A percentile compares a stretch with the other conserved stretches of the same genome.
Conservation (phyloP, 1,284 basidiomycete genomes). For the Pisolithus thermaeus region DNA sequence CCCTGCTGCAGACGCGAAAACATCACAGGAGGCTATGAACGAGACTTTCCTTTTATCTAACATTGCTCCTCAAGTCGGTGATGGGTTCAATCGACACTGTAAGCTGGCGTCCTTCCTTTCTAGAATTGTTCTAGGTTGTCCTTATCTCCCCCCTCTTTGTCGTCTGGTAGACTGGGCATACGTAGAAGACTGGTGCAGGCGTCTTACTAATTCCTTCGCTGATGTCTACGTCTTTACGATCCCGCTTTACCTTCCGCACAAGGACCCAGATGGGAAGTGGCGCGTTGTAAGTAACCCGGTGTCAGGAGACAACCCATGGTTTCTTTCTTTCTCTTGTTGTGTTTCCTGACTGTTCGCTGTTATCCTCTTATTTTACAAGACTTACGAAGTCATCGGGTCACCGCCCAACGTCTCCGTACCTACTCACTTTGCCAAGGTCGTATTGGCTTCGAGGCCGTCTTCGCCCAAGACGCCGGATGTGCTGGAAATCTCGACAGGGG, state of each 20-base stretch:
- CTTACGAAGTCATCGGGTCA: slow-evolving; percentile 89
- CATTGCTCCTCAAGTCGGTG: slow-evolving; percentile 97
- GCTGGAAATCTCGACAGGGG: slow-evolving; percentile 78
- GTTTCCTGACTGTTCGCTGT: neutral
- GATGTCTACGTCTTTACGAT: slow-evolving; percentile 98
- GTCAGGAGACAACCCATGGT: neutral
- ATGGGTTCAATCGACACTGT: slow-evolving; percentile 97
- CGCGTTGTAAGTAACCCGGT: slow-evolving; percentile 64
- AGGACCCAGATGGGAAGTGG: slow-evolving; percentile 87
- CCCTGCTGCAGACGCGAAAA: slow-evolving; percentile 95
- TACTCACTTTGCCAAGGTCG: slow-evolving; percentile 97
- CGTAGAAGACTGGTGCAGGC: slow-evolving; percentile 91
- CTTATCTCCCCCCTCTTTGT: too few species aligned
- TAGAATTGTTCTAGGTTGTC: neutral
- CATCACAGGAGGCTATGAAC: slow-evolving; percentile 89
- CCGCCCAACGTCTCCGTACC: slow-evolving; percentile 91
- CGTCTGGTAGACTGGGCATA: slow-evolving; percentile 85
- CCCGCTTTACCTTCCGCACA: slow-evolving; percentile 91
- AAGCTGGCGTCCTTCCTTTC: slow-evolving; percentile 19
- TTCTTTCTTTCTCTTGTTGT: neutral
- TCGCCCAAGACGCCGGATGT: slow-evolving; percentile 68
- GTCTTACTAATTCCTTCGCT: slow-evolving; percentile 78
- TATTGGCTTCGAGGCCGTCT: slow-evolving; percentile 72
- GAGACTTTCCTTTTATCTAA: slow-evolving; percentile 96
- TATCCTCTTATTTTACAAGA: slow-evolving; percentile 36